Conservation (phyloP, 768 basidiomycete genomes). For the Mycena filopes region DNA sequence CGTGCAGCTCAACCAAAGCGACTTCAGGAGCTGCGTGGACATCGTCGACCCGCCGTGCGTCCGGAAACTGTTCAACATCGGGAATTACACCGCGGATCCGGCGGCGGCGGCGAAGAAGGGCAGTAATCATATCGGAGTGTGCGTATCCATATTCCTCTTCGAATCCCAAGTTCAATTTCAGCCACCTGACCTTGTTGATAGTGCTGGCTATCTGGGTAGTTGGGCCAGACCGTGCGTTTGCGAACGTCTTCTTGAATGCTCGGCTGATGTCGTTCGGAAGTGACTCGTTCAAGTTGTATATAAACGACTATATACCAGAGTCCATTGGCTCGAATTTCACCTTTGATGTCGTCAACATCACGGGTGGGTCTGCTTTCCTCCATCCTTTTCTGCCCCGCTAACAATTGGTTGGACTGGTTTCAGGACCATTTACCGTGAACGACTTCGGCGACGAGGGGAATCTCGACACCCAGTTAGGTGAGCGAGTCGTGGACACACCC, state of each 20-base stretch:
- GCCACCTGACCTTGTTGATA: neutral
- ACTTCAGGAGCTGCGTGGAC: slow-evolving; percentile 43
- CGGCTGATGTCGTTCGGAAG: slow-evolving; percentile 39
- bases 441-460: slow-evolving; percentile 42
- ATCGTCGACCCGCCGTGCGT: slow-evolving; percentile 51
- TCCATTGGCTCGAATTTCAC: slow-evolving; percentile 50
- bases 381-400: neutral
- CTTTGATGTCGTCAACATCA: slow-evolving; percentile 53
- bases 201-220: slow-evolving; percentile 45
- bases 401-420: neutral
- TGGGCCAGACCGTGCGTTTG: slow-evolving; percentile 38
- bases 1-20: slow-evolving; percentile 33
- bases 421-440: slow-evolving; percentile 17
- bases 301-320: slow-evolving; percentile 37
- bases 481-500: slow-evolving; percentile 51
- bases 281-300: slow-evolving; percentile 47
- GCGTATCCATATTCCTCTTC: neutral
- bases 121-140: slow-evolving; percentile 51
- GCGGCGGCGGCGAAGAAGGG: slow-evolving; percentile 35
- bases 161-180: neutral
- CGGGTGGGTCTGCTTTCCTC: neutral
- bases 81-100: slow-evolving; percentile 42
- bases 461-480: slow-evolving; percentile 56
- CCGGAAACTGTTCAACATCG: slow-evolving; percentile 47
- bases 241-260: slow-evolving; percentile 2